A percentile compares a stretch with the other conserved stretches of the same genome.
phyloP scores from a whole-genome alignment of 305 asterid genomes.

The Fraxinus greggii region DNA sequence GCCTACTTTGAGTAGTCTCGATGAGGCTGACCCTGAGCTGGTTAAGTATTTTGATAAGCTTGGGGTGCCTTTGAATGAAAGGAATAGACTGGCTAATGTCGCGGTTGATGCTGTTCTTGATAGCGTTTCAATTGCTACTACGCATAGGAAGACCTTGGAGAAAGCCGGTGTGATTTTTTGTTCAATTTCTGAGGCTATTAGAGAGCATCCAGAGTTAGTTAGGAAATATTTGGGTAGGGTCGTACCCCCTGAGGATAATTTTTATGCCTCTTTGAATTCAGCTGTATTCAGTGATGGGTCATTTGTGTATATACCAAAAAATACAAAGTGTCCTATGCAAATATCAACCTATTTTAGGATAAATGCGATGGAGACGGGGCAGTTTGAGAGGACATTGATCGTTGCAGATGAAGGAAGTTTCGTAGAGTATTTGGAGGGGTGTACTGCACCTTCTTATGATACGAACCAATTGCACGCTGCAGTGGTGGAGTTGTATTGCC shows the following conservation, averaged over 20 bases:
- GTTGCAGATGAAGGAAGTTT: constrained; percentile 89
- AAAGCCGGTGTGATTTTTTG: constrained; percentile 90
- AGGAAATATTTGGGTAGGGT: constrained; percentile 74
- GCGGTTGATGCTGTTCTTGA: constrained; percentile 94
- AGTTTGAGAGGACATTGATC: constrained; percentile 92
- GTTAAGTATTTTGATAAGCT: constrained; percentile 73
- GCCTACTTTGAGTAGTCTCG: constrained; percentile 77
- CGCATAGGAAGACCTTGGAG: constrained; percentile 77
- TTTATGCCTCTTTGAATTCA: constrained; percentile 76
- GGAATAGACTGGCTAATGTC: constrained; percentile 81
- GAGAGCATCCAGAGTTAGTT: constrained; percentile 76
- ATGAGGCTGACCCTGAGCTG: constrained; percentile 87
- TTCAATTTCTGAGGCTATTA: constrained; percentile 89
- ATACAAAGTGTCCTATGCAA: constrained; percentile 88
- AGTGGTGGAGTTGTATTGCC: constrained; percentile 86
- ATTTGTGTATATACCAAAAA: constrained; percentile 82
- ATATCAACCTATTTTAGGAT: constrained; percentile 91
- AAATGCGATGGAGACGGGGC: constrained; percentile 96
- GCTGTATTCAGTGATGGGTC: constrained; percentile 98
- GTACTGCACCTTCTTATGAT: constrained; percentile 93
- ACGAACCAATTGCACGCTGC: constrained; percentile 91
- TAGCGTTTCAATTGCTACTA: constrained; percentile 92
- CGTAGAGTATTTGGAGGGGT: constrained; percentile 93
- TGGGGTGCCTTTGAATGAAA: constrained; percentile 81
- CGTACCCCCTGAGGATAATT: constrained; percentile 87